Conservation (phyloP, 495 filamentous ascomycete genomes). For the Talaromyces wortmannii region DNA sequence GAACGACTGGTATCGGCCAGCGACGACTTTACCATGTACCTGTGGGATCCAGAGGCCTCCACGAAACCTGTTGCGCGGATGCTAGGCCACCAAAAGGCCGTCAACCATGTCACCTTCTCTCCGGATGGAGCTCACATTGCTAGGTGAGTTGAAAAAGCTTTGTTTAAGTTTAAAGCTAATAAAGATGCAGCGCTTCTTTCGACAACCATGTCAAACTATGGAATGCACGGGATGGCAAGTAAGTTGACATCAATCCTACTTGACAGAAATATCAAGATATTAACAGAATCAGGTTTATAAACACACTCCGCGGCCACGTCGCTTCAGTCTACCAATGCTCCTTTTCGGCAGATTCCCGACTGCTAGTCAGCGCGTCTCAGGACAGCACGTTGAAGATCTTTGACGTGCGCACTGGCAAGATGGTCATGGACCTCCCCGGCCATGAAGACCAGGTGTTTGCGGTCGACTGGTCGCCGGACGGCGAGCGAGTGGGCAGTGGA, state of each 20-base stretch:
- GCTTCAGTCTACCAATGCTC: conserved; percentile 85
- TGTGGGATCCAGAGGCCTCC: conserved; percentile 80
- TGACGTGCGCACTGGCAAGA: conserved; percentile 78
- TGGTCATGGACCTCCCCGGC: conserved; percentile 81
- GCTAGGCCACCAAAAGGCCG: conserved; percentile 89
- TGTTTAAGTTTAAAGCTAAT: neutral
- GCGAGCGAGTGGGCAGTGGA: conserved; percentile 76
- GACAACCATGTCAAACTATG: conserved; percentile 92
- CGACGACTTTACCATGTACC: conserved; percentile 94
- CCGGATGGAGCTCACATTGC: conserved; percentile 83
- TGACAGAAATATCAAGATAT: neutral
- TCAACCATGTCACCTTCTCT: conserved; percentile 93
- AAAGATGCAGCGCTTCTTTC: conserved; percentile 57
- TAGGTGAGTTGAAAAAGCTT: neutral
- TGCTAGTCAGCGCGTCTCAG: conserved; percentile 79
- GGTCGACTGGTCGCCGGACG: conserved; percentile 87
- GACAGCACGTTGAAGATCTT: conserved; percentile 95
- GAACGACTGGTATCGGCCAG: conserved; percentile 86
- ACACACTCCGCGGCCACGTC: conserved; percentile 85
- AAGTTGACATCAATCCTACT: conserved; percentile 13
- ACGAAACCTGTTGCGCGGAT: conserved; percentile 84
- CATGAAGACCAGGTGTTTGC: conserved; percentile 94
- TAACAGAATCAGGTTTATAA: conserved; percentile 54
- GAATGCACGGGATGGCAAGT: conserved; percentile 63
- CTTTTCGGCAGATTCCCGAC: conserved; percentile 81